Base-by-base conservation (phyloP, 371 early-diverging fungal species). In the Fennellomyces sp. region DNA sequence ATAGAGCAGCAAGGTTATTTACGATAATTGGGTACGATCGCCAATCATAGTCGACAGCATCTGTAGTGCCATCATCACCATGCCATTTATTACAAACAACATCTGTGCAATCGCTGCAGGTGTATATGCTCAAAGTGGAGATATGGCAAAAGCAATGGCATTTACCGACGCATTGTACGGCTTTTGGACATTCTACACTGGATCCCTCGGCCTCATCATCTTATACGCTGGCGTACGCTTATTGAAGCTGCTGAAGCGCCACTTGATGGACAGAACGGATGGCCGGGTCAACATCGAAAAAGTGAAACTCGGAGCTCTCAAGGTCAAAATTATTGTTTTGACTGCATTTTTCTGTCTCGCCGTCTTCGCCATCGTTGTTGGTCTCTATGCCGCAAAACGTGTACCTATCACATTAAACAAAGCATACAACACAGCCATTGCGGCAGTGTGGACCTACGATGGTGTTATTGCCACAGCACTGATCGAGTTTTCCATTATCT, bases 11-110 rank as follows among this genome's bases (percentile, higher is more conserved):
- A 63, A 58, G 33, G 35, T 60, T 5, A 64, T 71, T 23, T 47
- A 61, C 21, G 56, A 48, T 13, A 52, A 36, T 1, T 71, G 69
- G 68, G 52, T 69, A 26, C 56, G 52, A 36, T 60, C 63, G 17
- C 60, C 62, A 5, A 13, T 39, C 29, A 39, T 60, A 28, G 52
- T 72, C 25, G 66, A 73, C 35, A 36, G 60, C n/a, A 25, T 69
- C 2, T 67, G 68, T 10, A 42, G 67, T 10, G 29, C 56, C 2
- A 28, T 69, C 19, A 59, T 73, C 21, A 13, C 55, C 0, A 38
- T 57, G 3, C 78, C 78, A 10, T 67, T 65, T 35, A 42, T 77
- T 13, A 69, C 72, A 10, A 77, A 72, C 39, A 77, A 74, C 33
- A 52, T 70, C 17, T 66, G 63, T 27, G 62, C 70, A 2, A 41